A percentile compares a stretch with the other conserved stretches of the same genome.
Evolutionary conservation across 352 stramenopile genomes (phyloP).

Genomic region (Pythium grandisporangium): DNA sequence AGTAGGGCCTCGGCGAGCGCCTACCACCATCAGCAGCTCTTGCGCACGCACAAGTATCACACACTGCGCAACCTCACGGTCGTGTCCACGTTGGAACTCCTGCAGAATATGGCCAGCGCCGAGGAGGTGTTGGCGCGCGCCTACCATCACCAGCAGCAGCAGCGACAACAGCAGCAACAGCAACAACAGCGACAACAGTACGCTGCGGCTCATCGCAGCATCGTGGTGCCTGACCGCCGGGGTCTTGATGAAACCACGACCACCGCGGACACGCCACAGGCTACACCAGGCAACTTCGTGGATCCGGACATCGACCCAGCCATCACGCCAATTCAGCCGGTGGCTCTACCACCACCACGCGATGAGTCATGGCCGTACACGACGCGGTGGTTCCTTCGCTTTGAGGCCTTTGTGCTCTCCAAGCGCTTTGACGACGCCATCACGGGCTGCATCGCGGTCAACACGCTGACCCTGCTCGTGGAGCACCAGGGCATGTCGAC

Average conservation of each 20-base stretch:
- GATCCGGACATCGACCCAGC: background rate
- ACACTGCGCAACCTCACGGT: conserved; percentile 51
- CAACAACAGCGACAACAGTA: too few species aligned
- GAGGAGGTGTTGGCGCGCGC: conserved; percentile 21
- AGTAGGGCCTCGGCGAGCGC: too few species aligned
- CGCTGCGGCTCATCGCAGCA: conserved; percentile 1
- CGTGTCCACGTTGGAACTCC: conserved; percentile 50
- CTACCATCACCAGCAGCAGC: background rate
- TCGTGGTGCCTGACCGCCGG: conserved; percentile 7
- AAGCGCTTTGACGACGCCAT: conserved; percentile 71
- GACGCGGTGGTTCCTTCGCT: conserved; percentile 2
- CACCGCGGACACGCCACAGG: background rate
- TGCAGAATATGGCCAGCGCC: conserved; percentile 25
- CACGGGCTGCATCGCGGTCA: conserved; percentile 54
- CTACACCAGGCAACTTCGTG: background rate
- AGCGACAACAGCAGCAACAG: too few species aligned
- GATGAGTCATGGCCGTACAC: too few species aligned
- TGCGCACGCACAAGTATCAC: conserved; percentile 33
- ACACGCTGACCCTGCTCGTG: conserved; percentile 54
- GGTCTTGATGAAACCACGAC: background rate
- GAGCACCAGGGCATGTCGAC: conserved; percentile 55
- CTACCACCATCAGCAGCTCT: conserved; percentile 18
- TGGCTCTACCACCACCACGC: too few species aligned
- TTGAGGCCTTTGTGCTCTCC: conserved; percentile 47
- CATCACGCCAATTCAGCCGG: too few species aligned